Evolutionary conservation across 2,329 filamentous ascomycete genomes (phyloP).

Genomic region (Botrytis cinerea): DNA sequence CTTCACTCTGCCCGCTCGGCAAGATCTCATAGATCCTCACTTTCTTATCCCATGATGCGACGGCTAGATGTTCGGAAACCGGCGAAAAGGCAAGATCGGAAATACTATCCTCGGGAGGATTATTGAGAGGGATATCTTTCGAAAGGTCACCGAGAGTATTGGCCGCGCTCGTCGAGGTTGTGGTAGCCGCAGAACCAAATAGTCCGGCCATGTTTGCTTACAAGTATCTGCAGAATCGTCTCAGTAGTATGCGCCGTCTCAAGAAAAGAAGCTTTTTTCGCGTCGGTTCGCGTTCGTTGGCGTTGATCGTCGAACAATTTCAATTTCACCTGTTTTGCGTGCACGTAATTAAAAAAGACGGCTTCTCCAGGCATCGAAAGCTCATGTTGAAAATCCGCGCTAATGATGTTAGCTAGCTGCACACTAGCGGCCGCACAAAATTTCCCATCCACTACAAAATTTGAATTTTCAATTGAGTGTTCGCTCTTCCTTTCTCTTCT

Average conservation of each 20-base stretch:
- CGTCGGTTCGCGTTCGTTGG: constrained; percentile 17
- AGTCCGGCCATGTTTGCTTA: constrained; percentile 61
- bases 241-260: constrained; percentile 9
- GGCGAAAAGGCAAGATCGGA: constrained; percentile 84
- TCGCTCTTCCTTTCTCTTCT: constrained; percentile 41
- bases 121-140: constrained; percentile 77
- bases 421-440: constrained; percentile 21
- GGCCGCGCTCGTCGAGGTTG: constrained; percentile 50
- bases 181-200: constrained; percentile 54
- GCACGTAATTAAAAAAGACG: constrained; percentile 21
- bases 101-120: constrained; percentile 85
- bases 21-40: constrained; percentile 95
- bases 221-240: neutral
- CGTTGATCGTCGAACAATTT: constrained; percentile 9
- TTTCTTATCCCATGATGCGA: constrained; percentile 96
- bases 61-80: constrained; percentile 76
- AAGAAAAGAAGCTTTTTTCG: constrained; percentile 10
- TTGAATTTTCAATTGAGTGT: neutral
- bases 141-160: constrained; percentile 88
- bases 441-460: constrained; percentile 20
- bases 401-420: constrained; percentile 5
- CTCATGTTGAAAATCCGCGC: constrained; percentile 15
- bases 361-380: constrained; percentile 11
- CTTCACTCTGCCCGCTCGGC: constrained; percentile 73
- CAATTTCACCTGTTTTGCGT: constrained; percentile 17